Base-by-base conservation (phyloP, 805 yeast species). In the Myxozyma neotropica region DNA sequence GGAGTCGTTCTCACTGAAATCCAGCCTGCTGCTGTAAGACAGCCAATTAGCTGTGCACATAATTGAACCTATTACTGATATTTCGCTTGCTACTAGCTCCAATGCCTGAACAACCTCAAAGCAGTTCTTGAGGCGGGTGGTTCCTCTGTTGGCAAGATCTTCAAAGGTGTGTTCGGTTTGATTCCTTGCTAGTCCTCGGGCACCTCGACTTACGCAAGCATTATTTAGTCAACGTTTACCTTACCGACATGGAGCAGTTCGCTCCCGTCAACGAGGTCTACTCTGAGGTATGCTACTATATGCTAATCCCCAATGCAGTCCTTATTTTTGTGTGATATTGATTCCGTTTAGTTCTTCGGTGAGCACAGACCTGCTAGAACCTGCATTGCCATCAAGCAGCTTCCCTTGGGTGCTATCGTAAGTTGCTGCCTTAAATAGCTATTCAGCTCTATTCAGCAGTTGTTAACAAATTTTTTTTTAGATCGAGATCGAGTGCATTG, bases 311-410 rank as follows among this genome's bases (percentile, higher is more conserved):
- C 56, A 2, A 15, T 12, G 2, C 21, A 39, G n/a, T 48, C 15
- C 21, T 5, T 17, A 15, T 26, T 33, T 39, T 44, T 21, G 26
- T 23, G 29, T 12, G 33, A 23, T 31, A 43, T 24, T 40, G 8
- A 15, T 53, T 23, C 33, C 53, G 74, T 54, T 12, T 81, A 85
- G 75, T 86, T 88, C 77, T 89, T 89, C 78, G 81, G 73, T 71
- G 78, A 76, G 48, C 93, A 87, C 78, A 87, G 87, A 74, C 98
- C 99, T 45, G 98, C 98, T 40, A 89, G 99, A 83, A 89, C 97
- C 1, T 94, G 97, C 80, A 96, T 94, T 69, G 97, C 97, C 46
- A 98, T 92, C 64, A 86, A 85, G 76, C 85, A 83, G 64, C 85
- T 94, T 69, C 99, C 99, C 62, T 83, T 94, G 74, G 90, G 90